Evolutionary conservation across 2,329 filamentous ascomycete genomes (phyloP), one percentile per base, ranked within the genome.

Genomic region (Onygenales sp.): DNA sequence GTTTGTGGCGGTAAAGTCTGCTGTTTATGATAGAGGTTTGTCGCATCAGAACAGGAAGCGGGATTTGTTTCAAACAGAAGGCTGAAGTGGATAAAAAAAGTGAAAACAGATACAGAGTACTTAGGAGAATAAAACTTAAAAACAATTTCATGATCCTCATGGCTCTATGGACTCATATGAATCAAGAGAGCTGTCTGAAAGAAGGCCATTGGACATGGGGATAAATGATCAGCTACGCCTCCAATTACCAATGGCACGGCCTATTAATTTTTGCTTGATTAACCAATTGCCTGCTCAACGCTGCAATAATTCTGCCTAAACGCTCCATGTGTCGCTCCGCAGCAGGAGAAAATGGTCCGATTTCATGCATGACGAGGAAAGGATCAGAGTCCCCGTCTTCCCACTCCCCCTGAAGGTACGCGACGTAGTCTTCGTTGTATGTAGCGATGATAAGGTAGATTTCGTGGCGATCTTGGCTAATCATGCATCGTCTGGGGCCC

Each of bases 361-460:
- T 40, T 40, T 40, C 37, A 40, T 40, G 37, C 37, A 40, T 40
- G 37, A 14, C 6, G 11, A 40, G 14, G 14, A 40, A 40, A 14
- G 37, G 14, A 14, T 40, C 37, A 40, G 11, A 11, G 11, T 44
- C 42, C 21, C 9, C 8, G 9, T 44, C 14, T 17, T 44, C 14
- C 42, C 42, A 44, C n/a, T 17, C 10, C 9, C 34, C 47, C 27
- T 40, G 34, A 14, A 58, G 27, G 32, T 58, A 59, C 14, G 50
- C 14, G 1, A 59, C 11, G 34, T 59, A 59, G 2, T 56, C 42
- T 6, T 50, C 7, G 32, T 47, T 27, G 50, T 57, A 56, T 32
- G 48, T 49, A 6, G 56, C 54, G 37, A 57, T 50, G 6, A 55
- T 55, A n/a, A 59, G 37, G 33, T 46, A 59, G 11, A 58, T 54